A percentile compares a stretch with the other conserved stretches of the same genome.
phyloP scores from a whole-genome alignment of 768 basidiomycete species.

The Podaxis sp. region DNA sequence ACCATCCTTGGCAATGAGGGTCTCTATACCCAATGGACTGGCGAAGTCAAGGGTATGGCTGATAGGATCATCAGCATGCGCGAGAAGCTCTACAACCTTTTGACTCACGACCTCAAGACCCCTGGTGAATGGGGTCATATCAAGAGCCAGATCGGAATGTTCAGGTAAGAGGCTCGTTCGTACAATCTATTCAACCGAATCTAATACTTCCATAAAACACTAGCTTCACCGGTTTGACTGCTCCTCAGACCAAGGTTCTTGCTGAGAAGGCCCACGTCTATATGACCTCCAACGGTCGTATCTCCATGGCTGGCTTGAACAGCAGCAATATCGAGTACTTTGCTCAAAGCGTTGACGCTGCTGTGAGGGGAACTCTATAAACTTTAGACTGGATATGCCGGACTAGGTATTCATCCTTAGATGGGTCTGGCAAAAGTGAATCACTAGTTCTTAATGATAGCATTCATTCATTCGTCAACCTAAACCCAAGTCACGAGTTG shows the following conservation, averaged over 20 bases:
- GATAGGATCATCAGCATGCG: conserved; percentile 93
- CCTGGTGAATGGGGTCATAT: conserved; percentile 96
- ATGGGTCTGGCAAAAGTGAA: conserved; percentile 8
- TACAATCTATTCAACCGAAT: background rate
- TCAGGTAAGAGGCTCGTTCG: conserved; percentile 60
- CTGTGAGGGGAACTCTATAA: conserved; percentile 76
- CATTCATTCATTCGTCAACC: background rate
- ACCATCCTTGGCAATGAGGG: conserved; percentile 74
- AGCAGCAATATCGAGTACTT: conserved; percentile 84
- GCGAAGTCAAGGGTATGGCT: conserved; percentile 94
- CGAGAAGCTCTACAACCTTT: conserved; percentile 71
- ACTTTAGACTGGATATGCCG: background rate
- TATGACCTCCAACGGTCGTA: conserved; percentile 92
- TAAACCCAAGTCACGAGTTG: conserved; percentile 5
- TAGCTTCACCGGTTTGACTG: conserved; percentile 85
- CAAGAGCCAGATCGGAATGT: conserved; percentile 96
- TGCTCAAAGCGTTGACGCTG: conserved; percentile 80
- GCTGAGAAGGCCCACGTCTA: conserved; percentile 90
- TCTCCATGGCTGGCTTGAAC: conserved; percentile 94
- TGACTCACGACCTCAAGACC: conserved; percentile 79
- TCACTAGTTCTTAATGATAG: conserved; percentile 9
- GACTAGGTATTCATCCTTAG: background rate
- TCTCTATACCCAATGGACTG: conserved; percentile 85
- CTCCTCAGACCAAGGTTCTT: conserved; percentile 75
- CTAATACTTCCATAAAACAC: conserved; percentile 2